phyloP scores from a whole-genome alignment of 2,329 filamentous ascomycete genomes.

The Fonsecaea nubica region DNA sequence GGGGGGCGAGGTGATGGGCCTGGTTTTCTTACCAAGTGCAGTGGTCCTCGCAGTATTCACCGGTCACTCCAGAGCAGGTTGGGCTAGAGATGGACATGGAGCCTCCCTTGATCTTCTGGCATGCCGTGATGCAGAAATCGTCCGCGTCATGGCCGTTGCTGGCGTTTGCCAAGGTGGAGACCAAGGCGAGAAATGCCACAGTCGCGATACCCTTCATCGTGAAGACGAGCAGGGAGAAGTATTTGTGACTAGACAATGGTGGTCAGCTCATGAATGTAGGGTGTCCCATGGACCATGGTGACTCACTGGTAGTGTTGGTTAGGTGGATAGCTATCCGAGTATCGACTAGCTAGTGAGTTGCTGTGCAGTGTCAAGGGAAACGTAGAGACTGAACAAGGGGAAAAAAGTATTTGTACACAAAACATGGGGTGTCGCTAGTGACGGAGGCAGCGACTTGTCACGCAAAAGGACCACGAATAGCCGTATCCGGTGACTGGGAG shows the following conservation, averaged over 20 bases:
- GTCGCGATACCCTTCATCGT: neutral
- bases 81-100: neutral
- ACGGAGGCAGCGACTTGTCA: neutral
- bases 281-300: neutral
- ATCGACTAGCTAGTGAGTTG: neutral
- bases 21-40: conserved; percentile 4
- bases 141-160: neutral
- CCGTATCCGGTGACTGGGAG: neutral
- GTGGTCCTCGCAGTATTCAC: neutral
- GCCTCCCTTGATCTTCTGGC: neutral
- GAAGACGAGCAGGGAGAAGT: neutral
- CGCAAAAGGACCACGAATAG: neutral
- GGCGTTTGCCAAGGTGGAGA: neutral
- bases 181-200: neutral
- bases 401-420: neutral
- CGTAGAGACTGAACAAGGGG: neutral
- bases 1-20: neutral
- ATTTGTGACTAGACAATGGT: neutral
- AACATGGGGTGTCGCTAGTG: neutral
- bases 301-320: neutral
- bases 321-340: neutral
- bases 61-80: conserved; percentile 4
- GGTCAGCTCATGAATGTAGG: neutral
- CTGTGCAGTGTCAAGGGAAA: neutral
- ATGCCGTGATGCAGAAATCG: neutral